Evolutionary conservation across 805 yeast genomes (phyloP).

Genomic region (Scheffersomyces amazonensis): DNA sequence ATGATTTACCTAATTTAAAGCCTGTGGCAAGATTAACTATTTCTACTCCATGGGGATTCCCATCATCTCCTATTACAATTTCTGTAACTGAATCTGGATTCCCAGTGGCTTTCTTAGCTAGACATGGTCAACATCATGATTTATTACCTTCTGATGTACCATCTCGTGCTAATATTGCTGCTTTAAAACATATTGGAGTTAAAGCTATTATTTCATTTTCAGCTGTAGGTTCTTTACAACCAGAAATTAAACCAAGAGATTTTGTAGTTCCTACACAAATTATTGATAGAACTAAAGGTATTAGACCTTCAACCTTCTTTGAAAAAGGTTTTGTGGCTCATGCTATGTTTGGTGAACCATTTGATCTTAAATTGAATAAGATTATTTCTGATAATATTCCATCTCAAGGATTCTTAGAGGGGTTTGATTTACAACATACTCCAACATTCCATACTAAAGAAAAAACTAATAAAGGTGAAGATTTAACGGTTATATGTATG

Average conservation of each 20-base stretch:
- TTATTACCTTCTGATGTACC: slow-evolving; percentile 92
- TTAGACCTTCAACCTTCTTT: slow-evolving; percentile 84
- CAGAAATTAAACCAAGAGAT: slow-evolving; percentile 88
- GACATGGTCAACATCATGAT: slow-evolving; percentile 93
- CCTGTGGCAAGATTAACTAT: slow-evolving; percentile 83
- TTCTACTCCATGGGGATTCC: slow-evolving; percentile 96
- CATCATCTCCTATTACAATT: slow-evolving; percentile 91
- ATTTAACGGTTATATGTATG: slow-evolving; percentile 89
- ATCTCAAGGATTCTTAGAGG: slow-evolving; percentile 49
- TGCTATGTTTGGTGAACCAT: slow-evolving; percentile 97
- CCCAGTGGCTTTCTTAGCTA: slow-evolving; percentile 88
- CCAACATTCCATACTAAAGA: slow-evolving; percentile 61
- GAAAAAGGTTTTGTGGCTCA: slow-evolving; percentile 95
- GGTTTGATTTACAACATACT: slow-evolving; percentile 40
- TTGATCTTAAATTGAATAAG: slow-evolving; percentile 69
- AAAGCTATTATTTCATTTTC: slow-evolving; percentile 87
- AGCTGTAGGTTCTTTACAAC: slow-evolving; percentile 94
- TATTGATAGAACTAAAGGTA: slow-evolving; percentile 96
- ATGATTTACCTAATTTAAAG: slow-evolving; percentile 74
- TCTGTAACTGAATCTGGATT: slow-evolving; percentile 74
- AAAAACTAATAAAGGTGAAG: slow-evolving; percentile 58
- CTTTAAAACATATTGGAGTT: slow-evolving; percentile 84
- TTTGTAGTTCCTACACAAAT: slow-evolving; percentile 96
- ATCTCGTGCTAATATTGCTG: slow-evolving; percentile 91
- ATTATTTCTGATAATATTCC: slow-evolving; percentile 54